phyloP scores from a whole-genome alignment of 1,284 basidiomycete species.

The Cryptococcus hybrid region DNA sequence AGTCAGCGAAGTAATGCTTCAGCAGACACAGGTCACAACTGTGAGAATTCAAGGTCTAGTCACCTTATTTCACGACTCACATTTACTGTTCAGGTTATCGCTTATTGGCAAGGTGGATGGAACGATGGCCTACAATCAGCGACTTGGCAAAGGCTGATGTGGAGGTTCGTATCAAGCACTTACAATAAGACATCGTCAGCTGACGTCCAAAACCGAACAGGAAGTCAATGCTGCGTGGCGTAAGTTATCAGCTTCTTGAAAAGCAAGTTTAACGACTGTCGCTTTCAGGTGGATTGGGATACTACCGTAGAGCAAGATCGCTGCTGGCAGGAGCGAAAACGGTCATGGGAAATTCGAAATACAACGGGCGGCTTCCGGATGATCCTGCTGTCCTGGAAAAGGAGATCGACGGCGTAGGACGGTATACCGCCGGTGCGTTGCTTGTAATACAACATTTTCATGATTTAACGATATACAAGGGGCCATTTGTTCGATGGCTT shows the following conservation, averaged over 20 bases:
- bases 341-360: constrained; percentile 61
- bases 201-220: constrained; percentile 8
- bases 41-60: constrained; percentile 38
- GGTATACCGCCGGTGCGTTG: constrained; percentile 66
- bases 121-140: constrained; percentile 75
- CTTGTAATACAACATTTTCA: not conserved
- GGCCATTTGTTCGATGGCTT: constrained; percentile 87
- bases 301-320: constrained; percentile 82
- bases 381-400: constrained; percentile 78
- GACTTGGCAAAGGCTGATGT: constrained; percentile 73
- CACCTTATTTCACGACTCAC: not conserved
- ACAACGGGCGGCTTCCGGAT: constrained; percentile 62
- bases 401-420: constrained; percentile 82
- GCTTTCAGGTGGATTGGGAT: constrained; percentile 63
- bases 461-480: constrained; percentile 53
- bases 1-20: constrained; percentile 92
- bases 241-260: constrained; percentile 2
- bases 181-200: not conserved
- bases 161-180: constrained; percentile 48
- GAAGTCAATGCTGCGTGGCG: constrained; percentile 82
- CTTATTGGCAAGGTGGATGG: constrained; percentile 87
- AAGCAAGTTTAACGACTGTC: not conserved
- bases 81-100: constrained; percentile 57
- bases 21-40: constrained; percentile 84
- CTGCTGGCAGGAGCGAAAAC: constrained; percentile 76